A percentile compares a stretch with the other conserved stretches of the same genome.
Conservation (phyloP, 306 rosid genomes). For the Arachis stenosperma region DNA sequence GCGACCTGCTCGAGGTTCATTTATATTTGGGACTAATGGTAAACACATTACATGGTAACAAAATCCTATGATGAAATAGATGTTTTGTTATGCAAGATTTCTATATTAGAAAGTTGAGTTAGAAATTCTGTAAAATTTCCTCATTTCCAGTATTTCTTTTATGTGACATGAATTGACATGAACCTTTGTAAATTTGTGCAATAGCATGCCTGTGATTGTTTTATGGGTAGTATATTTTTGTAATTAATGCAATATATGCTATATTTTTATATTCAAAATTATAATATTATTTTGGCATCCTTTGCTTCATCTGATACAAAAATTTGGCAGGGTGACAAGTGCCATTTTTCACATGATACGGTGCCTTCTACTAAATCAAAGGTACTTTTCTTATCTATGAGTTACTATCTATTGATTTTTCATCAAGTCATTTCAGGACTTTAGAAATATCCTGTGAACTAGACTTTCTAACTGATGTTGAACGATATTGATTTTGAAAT, state of each 20-base stretch:
- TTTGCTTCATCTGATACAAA: conserved; percentile 21
- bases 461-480: conserved; percentile 9
- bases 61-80: neutral
- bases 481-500: conserved; percentile 39
- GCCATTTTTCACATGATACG: conserved; percentile 81
- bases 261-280: neutral
- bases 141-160: conserved; percentile 26
- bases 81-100: conserved; percentile 1
- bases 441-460: neutral
- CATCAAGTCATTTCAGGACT: neutral
- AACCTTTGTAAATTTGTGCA: conserved; percentile 2
- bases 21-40: conserved; percentile 11
- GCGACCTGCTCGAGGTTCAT: conserved; percentile 3
- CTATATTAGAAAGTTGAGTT: neutral
- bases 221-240: conserved; percentile 8
- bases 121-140: conserved; percentile 8
- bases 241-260: conserved; percentile 21
- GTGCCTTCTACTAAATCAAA: conserved; percentile 75
- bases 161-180: conserved; percentile 6
- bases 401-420: conserved; percentile 1
- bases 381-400: conserved; percentile 49
- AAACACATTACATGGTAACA: neutral
- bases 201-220: conserved; percentile 16
- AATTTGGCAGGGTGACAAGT: conserved; percentile 78
- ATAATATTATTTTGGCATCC: conserved; percentile 31